phyloP scores from a whole-genome alignment of 176 grass and related monocot species.

The Tillandsia leiboldiana region DNA sequence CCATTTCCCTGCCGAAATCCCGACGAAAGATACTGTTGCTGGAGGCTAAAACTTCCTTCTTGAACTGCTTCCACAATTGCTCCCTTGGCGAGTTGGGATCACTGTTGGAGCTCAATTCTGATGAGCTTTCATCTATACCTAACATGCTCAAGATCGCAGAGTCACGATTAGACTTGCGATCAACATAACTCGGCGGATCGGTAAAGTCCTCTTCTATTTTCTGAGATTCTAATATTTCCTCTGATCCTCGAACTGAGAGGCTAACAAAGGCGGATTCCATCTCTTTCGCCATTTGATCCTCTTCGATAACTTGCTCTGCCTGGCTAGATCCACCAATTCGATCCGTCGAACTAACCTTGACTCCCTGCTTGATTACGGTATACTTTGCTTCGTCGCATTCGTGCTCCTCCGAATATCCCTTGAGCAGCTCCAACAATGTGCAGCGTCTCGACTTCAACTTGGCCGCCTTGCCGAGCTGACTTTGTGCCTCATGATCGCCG shows the following conservation, averaged over 20 bases:
- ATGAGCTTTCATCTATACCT: conserved; percentile 58
- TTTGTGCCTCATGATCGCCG: not conserved
- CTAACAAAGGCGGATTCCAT: conserved; percentile 37
- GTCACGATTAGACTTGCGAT: conserved; percentile 22
- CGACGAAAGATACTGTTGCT: conserved; percentile 55
- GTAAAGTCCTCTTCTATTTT: conserved; percentile 28
- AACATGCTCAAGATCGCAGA: conserved; percentile 70
- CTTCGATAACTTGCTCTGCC: conserved; percentile 6
- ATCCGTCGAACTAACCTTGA: conserved; percentile 42
- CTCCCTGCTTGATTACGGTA: conserved; percentile 58
- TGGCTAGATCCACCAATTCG: conserved; percentile 17
- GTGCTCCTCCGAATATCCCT: conserved; percentile 12
- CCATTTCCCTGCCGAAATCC: conserved; percentile 29
- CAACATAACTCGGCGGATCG: conserved; percentile 33
- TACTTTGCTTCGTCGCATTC: conserved; percentile 33
- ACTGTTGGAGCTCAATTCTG: conserved; percentile 46
- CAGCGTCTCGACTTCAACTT: conserved; percentile 43
- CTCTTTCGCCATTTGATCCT: conserved; percentile 31
- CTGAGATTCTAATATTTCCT: conserved; percentile 39
- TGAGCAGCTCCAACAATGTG: conserved; percentile 44
- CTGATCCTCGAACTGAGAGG: conserved; percentile 36
- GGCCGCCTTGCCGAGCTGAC: not conserved
- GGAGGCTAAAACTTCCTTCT: conserved; percentile 66
- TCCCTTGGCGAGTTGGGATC: conserved; percentile 74
- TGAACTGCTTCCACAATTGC: conserved; percentile 75